Evolutionary conservation across 2,329 filamentous ascomycete genomes (phyloP).

Genomic region (Thelonectria olida): DNA sequence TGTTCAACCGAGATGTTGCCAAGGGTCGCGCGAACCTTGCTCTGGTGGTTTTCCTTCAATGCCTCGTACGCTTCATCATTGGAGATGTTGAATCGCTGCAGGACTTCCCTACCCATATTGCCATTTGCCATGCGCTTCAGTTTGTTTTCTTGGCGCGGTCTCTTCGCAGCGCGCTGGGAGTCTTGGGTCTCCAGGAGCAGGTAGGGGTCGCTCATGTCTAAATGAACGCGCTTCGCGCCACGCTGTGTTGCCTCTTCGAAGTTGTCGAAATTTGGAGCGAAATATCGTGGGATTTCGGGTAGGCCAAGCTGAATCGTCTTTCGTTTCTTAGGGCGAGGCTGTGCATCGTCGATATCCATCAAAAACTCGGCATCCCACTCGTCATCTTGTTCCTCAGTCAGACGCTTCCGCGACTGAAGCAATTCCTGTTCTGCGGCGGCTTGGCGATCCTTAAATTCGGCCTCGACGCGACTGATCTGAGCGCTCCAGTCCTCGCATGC

Average conservation of each 20-base stretch:
- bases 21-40: conserved; percentile 92
- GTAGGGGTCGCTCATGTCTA: conserved; percentile 89
- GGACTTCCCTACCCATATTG: conserved; percentile 76
- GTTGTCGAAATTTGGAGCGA: conserved; percentile 80
- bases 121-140: conserved; percentile 74
- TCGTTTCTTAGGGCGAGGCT: conserved; percentile 71
- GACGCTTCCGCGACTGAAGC: conserved; percentile 43
- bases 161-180: conserved; percentile 69
- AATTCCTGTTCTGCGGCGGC: conserved; percentile 43
- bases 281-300: conserved; percentile 66
- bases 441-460: conserved; percentile 45
- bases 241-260: conserved; percentile 78
- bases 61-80: conserved; percentile 97
- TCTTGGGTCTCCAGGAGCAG: conserved; percentile 84
- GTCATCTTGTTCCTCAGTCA: conserved; percentile 58
- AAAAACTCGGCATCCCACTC: conserved; percentile 73
- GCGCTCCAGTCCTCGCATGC: conserved; percentile 88
- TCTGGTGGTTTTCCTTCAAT: conserved; percentile 95
- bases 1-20: conserved; percentile 95
- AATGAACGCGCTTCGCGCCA: conserved; percentile 78
- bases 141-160: conserved; percentile 63
- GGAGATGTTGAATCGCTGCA: conserved; percentile 90
- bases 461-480: conserved; percentile 61
- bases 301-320: conserved; percentile 69
- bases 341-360: conserved; percentile 57